Evolutionary conservation across 2,329 filamentous ascomycete species (phyloP).

Genomic region (Arachnomyces sp.): DNA sequence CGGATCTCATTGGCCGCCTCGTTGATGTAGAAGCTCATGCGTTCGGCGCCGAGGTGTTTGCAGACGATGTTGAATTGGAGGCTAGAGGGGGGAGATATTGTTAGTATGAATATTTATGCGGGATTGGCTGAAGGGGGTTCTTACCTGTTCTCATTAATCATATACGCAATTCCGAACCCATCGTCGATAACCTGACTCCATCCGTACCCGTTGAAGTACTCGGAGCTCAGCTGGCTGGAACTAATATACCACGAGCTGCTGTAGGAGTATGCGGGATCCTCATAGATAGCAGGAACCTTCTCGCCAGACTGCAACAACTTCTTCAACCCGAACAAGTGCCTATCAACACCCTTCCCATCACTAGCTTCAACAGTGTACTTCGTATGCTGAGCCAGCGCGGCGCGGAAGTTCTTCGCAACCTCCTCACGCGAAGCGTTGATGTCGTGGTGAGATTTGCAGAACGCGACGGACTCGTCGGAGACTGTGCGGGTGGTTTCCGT

Average conservation of each 20-base stretch:
- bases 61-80: slow-evolving; percentile 97
- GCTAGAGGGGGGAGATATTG: slow-evolving; percentile 37
- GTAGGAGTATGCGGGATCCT: slow-evolving; percentile 79
- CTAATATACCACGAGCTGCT: slow-evolving; percentile 83
- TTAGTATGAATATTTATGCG: neutral
- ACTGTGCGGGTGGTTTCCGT: slow-evolving; percentile 94
- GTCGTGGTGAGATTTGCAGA: slow-evolving; percentile 81
- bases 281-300: slow-evolving; percentile 71
- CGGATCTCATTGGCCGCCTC: slow-evolving; percentile 87
- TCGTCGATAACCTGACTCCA: slow-evolving; percentile 97
- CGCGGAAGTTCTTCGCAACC: slow-evolving; percentile 67
- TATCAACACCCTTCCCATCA: slow-evolving; percentile 88
- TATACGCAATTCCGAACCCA: slow-evolving; percentile 96
- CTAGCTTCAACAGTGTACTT: slow-evolving; percentile 86
- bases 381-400: slow-evolving; percentile 70
- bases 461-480: slow-evolving; percentile 82
- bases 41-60: slow-evolving; percentile 80
- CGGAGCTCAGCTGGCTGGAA: slow-evolving; percentile 80
- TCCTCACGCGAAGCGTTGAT: slow-evolving; percentile 53
- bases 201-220: slow-evolving; percentile 98
- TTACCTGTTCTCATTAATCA: slow-evolving; percentile 98
- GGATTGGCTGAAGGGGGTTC: slow-evolving; percentile 16
- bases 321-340: slow-evolving; percentile 96
- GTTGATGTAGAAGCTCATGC: slow-evolving; percentile 93
- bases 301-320: slow-evolving; percentile 75